Percentiles rank a stretch among this genome's conserved stretches.
These are phyloP conservation scores for Trypethelium eluteriae DNA, from an alignment of 495 filamentous ascomycete genomes.

Conservation along the genomic window DNA sequence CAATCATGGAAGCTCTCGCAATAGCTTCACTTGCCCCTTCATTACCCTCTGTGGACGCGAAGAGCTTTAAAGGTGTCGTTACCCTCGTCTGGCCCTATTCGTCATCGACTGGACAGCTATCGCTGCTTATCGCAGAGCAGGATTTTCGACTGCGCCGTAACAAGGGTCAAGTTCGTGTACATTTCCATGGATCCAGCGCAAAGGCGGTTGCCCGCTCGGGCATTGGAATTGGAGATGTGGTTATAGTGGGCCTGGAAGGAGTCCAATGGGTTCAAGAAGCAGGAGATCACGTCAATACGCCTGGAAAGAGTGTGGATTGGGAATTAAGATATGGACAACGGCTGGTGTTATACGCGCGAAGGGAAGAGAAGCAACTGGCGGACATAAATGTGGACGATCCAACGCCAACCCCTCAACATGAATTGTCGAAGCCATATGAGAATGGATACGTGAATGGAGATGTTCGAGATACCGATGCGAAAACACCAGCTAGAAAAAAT, in stretches of 20 bases:
- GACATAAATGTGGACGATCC: constrained; percentile 22
- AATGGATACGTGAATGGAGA: not conserved
- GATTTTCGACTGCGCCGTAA: constrained; percentile 74
- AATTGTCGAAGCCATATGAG: not conserved
- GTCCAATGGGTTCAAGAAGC: constrained; percentile 48
- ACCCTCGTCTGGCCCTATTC: constrained; percentile 91
- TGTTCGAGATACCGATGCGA: not conserved
- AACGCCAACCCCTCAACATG: not conserved
- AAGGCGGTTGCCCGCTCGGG: constrained; percentile 56
- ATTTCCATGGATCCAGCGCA: constrained; percentile 66
- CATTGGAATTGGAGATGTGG: constrained; percentile 68
- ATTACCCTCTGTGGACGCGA: not conserved
- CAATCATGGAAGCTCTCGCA: not conserved
- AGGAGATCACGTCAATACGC: constrained; percentile 43
- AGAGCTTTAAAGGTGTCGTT: constrained; percentile 49
- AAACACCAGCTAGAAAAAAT: not conserved
- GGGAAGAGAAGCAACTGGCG: constrained; percentile 11
- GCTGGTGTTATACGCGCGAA: constrained; percentile 52
- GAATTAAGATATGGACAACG: constrained; percentile 56
- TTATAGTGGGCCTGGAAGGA: constrained; percentile 60
- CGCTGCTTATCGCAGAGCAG: constrained; percentile 73
- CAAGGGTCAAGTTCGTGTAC: constrained; percentile 75
- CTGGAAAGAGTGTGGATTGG: constrained; percentile 66
- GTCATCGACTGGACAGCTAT: constrained; percentile 58
- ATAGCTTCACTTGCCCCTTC: not conserved